Conservation (phyloP, 2,329 filamentous ascomycete species). For the Trichoderma gracile region DNA sequence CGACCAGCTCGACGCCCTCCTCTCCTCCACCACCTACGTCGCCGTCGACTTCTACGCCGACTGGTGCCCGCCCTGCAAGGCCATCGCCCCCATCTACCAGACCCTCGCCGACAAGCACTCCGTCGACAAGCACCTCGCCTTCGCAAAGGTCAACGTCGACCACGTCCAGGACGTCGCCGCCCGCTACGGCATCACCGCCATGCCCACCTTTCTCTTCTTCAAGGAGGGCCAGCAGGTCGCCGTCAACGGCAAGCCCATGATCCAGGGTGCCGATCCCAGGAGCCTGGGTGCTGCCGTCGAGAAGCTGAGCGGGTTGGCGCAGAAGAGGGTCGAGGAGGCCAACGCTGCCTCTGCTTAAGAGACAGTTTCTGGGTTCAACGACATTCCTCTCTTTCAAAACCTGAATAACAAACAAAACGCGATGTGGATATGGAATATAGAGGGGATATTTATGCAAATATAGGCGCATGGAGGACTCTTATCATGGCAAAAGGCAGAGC, state of each 20-base stretch:
- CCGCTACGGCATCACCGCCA: slow-evolving; percentile 78
- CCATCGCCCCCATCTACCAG: slow-evolving; percentile 49
- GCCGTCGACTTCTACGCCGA: slow-evolving; percentile 53
- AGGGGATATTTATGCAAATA: no score
- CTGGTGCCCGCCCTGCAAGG: slow-evolving; percentile 54
- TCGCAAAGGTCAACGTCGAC: slow-evolving; percentile 92
- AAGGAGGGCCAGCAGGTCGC: slow-evolving; percentile 60
- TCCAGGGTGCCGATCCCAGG: slow-evolving; percentile 40
- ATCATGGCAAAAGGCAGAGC: no score
- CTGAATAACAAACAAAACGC: no score
- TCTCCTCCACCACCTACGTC: slow-evolving; percentile 45
- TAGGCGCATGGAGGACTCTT: no score
- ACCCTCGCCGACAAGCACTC: slow-evolving; percentile 34
- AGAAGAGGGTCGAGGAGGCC: slow-evolving; percentile 35
- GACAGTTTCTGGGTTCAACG: no score
- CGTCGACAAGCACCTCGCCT: slow-evolving; percentile 59
- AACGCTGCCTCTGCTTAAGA: slow-evolving; percentile 27
- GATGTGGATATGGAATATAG: no score
- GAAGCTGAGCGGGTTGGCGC: slow-evolving; percentile 42
- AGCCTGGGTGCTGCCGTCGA: slow-evolving; percentile 40
- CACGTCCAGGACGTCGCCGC: slow-evolving; percentile 71
- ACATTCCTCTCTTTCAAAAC: not conserved
- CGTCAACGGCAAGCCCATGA: slow-evolving; percentile 37
- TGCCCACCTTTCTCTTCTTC: slow-evolving; percentile 92
- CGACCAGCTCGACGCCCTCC: slow-evolving; percentile 41